Conservation (phyloP, 2,329 filamentous ascomycete genomes). For the Didymella lethalis region DNA sequence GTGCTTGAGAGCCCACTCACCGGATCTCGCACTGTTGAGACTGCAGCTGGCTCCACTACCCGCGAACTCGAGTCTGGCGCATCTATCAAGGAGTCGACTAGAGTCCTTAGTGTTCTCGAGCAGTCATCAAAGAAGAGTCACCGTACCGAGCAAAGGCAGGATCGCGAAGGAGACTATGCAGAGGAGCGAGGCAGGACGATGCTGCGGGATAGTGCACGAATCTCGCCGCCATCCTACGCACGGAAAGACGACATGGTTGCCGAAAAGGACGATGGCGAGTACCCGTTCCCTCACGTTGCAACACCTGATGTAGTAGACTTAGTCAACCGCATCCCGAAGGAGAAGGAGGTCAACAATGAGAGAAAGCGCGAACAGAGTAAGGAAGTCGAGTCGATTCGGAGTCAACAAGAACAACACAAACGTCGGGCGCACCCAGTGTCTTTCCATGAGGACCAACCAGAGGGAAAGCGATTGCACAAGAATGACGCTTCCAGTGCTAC, state of each 20-base stretch:
- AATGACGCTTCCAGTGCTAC: constrained; percentile 23
- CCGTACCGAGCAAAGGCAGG: not conserved
- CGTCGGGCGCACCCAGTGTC: constrained; percentile 46
- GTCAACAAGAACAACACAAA: constrained; percentile 35
- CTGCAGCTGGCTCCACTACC: constrained; percentile 34
- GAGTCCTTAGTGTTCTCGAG: constrained; percentile 1
- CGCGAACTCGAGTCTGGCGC: constrained; percentile 24
- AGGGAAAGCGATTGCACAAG: constrained; percentile 47
- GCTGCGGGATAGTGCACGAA: constrained; percentile 1
- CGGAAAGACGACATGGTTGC: not conserved
- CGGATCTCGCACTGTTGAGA: constrained; percentile 47
- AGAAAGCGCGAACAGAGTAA: constrained; percentile 49
- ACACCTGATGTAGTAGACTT: not conserved
- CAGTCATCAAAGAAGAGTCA: constrained; percentile 13
- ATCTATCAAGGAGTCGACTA: not conserved
- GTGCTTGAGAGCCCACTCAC: constrained; percentile 42
- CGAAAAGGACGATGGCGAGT: constrained; percentile 29
- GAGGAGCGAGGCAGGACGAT: constrained; percentile 14
- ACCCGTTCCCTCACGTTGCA: constrained; percentile 39
- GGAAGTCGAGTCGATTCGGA: constrained; percentile 24
- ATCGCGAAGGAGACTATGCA: not conserved
- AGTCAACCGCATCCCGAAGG: not conserved
- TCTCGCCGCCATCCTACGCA: not conserved
- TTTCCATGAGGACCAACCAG: constrained; percentile 41
- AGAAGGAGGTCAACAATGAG: constrained; percentile 54